These are phyloP conservation scores for Datisca glomerata DNA, from an alignment of 306 rosid genomes.

Conservation along the genomic window DNA sequence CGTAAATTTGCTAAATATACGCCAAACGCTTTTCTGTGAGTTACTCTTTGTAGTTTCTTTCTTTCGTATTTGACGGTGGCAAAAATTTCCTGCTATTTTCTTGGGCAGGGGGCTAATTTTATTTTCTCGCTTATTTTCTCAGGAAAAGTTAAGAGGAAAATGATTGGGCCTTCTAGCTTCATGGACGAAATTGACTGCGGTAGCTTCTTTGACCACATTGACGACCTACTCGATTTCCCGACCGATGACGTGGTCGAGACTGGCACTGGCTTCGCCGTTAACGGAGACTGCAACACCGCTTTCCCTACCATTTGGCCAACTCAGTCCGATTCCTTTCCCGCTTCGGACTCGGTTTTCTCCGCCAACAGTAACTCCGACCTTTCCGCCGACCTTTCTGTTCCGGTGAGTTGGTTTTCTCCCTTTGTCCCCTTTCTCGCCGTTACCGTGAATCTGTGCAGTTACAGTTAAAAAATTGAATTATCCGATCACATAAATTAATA, in stretches of 20 bases:
- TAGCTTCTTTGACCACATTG: slow-evolving; percentile 91
- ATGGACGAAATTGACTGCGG: slow-evolving; percentile 86
- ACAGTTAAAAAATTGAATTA: too few relatives aligned
- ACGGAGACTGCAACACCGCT: slow-evolving; percentile 21
- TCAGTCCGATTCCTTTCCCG: slow-evolving; percentile 39
- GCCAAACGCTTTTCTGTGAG: slow-evolving; percentile 12
- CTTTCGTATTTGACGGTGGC: neutral
- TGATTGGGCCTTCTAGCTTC: slow-evolving; percentile 75
- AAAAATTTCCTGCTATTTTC: too few relatives aligned
- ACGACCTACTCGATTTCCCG: slow-evolving; percentile 83
- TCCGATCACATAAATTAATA: too few relatives aligned
- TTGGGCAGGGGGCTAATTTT: neutral
- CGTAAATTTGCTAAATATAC: slow-evolving; percentile 23
- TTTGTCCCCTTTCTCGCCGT: neutral
- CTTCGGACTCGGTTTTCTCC: slow-evolving; percentile 57
- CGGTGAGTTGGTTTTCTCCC: slow-evolving; percentile 39
- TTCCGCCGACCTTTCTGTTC: slow-evolving; percentile 87
- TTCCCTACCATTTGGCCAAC: slow-evolving; percentile 50
- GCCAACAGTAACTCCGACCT: slow-evolving; percentile 61
- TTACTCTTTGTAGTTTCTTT: too few relatives aligned
- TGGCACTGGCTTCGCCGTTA: slow-evolving; percentile 35
- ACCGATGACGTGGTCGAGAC: slow-evolving; percentile 50
- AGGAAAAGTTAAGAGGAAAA: slow-evolving; percentile 25
- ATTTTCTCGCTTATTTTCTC: slow-evolving; percentile 13
- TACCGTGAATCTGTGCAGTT: too few relatives aligned